Percentiles rank a stretch among this genome's conserved stretches.
Conservation (phyloP, 441 rosid genomes). For the Jatropha podagrica region DNA sequence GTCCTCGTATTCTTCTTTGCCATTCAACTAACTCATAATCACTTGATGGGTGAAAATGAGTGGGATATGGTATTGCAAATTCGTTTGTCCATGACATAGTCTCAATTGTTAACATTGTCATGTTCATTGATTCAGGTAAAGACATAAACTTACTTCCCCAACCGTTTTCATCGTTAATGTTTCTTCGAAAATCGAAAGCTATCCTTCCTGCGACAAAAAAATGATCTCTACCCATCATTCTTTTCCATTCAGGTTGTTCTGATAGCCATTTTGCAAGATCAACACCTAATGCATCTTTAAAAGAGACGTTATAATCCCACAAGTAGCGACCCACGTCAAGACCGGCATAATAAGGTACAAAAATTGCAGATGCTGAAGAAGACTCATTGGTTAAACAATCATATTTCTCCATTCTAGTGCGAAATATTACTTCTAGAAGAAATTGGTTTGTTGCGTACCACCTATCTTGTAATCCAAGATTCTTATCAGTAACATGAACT, state of each 20-base stretch:
- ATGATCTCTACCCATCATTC: slow-evolving; percentile 63
- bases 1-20: slow-evolving; percentile 43
- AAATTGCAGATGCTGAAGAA: slow-evolving; percentile 57
- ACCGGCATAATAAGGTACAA: slow-evolving; percentile 58
- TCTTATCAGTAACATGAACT: slow-evolving; percentile 17
- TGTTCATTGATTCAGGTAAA: slow-evolving; percentile 53
- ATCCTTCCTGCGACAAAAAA: slow-evolving; percentile 72
- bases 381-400: slow-evolving; percentile 54
- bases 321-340: slow-evolving; percentile 51
- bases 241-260: slow-evolving; percentile 49
- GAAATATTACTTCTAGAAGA: slow-evolving; percentile 41
- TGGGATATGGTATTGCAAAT: slow-evolving; percentile 69
- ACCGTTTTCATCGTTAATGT: slow-evolving; percentile 18
- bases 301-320: slow-evolving; percentile 38
- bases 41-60: slow-evolving; percentile 62
- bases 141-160: slow-evolving; percentile 69
- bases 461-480: slow-evolving; percentile 13
- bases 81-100: slow-evolving; percentile 57
- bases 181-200: slow-evolving; percentile 58
- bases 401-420: slow-evolving; percentile 50
- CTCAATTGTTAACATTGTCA: slow-evolving; percentile 60
- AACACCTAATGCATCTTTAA: slow-evolving; percentile 44
- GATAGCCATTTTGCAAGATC: slow-evolving; percentile 46
- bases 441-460: slow-evolving; percentile 51
- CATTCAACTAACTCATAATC: slow-evolving; percentile 38